Evolutionary conservation across 768 basidiomycete species (phyloP), one percentile per base, ranked within the genome.

Genomic region (Lactarius tabidus): DNA sequence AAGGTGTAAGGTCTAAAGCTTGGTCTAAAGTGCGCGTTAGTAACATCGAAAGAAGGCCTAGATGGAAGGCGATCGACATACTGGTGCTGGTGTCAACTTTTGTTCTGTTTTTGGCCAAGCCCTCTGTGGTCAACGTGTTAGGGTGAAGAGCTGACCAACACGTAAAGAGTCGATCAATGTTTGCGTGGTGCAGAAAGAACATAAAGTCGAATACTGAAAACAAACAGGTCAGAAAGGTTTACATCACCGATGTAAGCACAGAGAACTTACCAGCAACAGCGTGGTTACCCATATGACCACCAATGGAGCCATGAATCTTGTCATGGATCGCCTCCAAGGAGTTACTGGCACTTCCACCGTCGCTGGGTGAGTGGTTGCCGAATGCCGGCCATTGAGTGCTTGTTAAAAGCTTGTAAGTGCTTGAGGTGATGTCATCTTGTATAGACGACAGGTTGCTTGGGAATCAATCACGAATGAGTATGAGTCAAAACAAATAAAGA

Each of bases 141-240:
- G 75, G 78, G 66, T 84, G 77, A 52, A 84, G 64, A 1, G 80
- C 82, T 6, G 76, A 73, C 84, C 83, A 85, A n/a, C n/a, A n/a
- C n/a, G n/a, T 20, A 85, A 73, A 8, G 82, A 75, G 28, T 84
- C 83, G 79, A 64, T 85, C 84, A 29, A 84, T 82, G 54, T 85
- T 82, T 64, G 71, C 67, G 68, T 85, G 84, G 66, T 84, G 84
- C 65, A 84, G 69, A 72, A 77, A 84, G 75, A 85, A 84, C 66
- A 83, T 79, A 0, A 82, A 82, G 69, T 84, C 84, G 64, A 82
- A 81, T 0, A 74, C 82, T 80, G 60, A 18, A 36, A 28, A 78
- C 74, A 45, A 75, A 23, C 23, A 7, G 7, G 35, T 65, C 36
- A 65, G 29, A 39, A 53, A 7, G 75, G 73, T 59, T 78, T 73